Evolutionary conservation across 2,329 filamentous ascomycete species (phyloP), one percentile per base, ranked within the genome.

Genomic region (Septoria petroselini): DNA sequence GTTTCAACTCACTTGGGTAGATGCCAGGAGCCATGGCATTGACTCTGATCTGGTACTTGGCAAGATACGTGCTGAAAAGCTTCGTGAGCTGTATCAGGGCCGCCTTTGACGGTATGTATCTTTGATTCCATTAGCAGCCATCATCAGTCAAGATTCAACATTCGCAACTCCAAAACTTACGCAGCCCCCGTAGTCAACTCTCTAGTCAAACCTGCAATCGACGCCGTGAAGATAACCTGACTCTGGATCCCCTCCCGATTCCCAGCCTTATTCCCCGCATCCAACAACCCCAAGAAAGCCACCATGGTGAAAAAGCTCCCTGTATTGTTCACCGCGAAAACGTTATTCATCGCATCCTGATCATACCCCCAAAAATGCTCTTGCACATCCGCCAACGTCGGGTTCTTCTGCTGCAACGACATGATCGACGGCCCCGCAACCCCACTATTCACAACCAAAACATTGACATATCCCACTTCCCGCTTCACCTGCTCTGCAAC

Each of bases 221-320:
- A 70, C 0, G 71, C 70, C 1, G 73, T 67, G 9, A 70, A 71
- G 39, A 75, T 70, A 58, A 76, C 73, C 48, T 75, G 73, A 11
- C 70, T 70, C 41, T 69, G 65, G 14, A 72, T 65, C 50, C 66
- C 61, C 41, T 71, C 69, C 21, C 65, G 66, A n/a, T 46, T 47
- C 15, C 70, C 61, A 2, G 70, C 66, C 33, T 67, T 67, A 55
- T 76, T 75, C 1, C 71, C 73, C 1, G 63, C 67, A 54, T 73
- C 70, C 4, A 76, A 68, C 1, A 76, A 58, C 0, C 70, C 70
- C 17, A 75, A 62, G 58, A 76, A 75, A 0, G 69, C 64, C 14
- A 71, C 72, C 7, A 65, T 68, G 0, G 73, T 71, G 25, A 67
- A 68, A 45, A 74, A 66, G 21, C 75, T 67, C 23, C 71, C 67